Conservation (phyloP, 768 basidiomycete genomes). For the Sporobolomyces roseus region DNA sequence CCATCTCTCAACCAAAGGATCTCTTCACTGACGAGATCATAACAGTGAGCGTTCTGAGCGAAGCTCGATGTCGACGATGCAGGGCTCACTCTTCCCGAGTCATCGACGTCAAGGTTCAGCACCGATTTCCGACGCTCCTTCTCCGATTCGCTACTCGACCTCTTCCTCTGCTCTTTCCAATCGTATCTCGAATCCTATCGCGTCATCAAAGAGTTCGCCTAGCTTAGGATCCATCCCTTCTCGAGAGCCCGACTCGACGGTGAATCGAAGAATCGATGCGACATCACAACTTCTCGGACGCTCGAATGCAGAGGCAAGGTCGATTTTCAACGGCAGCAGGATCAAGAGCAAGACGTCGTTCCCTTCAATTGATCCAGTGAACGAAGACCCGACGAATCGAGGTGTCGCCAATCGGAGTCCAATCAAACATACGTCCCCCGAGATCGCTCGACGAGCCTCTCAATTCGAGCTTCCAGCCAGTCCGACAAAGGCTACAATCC, state of each 20-base stretch:
- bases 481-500: background rate
- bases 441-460: constrained; percentile 9
- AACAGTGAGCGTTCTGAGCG: constrained; percentile 8
- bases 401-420: too few species aligned
- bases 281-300: constrained; percentile 16
- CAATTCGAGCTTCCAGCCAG: background rate
- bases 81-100: constrained; percentile 2
- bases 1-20: too few species aligned
- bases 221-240: background rate
- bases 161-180: background rate
- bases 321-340: constrained; percentile 12
- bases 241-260: background rate
- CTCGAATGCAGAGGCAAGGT: background rate
- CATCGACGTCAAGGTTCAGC: constrained; percentile 1
- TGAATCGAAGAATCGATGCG: constrained; percentile 16
- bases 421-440: constrained; percentile 15
- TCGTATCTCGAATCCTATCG: background rate
- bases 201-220: background rate
- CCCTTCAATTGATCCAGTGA: background rate
- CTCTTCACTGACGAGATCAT: too few species aligned
- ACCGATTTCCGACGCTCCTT: background rate
- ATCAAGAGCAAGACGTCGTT: background rate
- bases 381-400: too few species aligned
- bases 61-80: constrained; percentile 28
- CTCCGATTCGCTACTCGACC: background rate